These are phyloP conservation scores for Pseudisothecium myosuroides DNA, from an alignment of 225 moss, liverwort and hornwort genomes.

Conservation along the genomic window DNA sequence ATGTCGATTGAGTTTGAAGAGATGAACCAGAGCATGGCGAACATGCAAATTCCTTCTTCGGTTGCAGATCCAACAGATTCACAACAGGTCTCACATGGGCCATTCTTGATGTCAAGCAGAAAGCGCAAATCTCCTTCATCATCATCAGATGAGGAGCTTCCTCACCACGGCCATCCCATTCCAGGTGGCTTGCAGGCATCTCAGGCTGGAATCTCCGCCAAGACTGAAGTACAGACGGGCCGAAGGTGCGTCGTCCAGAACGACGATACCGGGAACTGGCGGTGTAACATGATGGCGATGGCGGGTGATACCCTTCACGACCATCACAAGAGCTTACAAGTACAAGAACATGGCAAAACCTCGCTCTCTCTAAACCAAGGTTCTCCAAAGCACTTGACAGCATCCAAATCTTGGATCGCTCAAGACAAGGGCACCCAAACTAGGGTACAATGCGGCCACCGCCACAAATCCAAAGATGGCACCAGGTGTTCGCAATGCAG, in stretches of 20 bases:
- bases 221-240: neutral
- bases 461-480: neutral
- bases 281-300: neutral
- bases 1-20: neutral
- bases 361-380: neutral
- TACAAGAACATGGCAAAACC: neutral
- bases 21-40: neutral
- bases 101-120: neutral
- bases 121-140: neutral
- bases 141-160: neutral
- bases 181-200: neutral
- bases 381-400: neutral
- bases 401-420: constrained; percentile 1
- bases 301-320: neutral
- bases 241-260: neutral
- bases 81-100: neutral
- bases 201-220: neutral
- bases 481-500: neutral
- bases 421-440: neutral
- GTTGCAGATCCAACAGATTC: neutral
- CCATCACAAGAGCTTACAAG: neutral
- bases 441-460: neutral
- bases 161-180: neutral
- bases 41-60: neutral
- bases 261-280: neutral